phyloP scores from a whole-genome alignment of 371 early-diverging fungal species.

The Mortierella sp. region DNA sequence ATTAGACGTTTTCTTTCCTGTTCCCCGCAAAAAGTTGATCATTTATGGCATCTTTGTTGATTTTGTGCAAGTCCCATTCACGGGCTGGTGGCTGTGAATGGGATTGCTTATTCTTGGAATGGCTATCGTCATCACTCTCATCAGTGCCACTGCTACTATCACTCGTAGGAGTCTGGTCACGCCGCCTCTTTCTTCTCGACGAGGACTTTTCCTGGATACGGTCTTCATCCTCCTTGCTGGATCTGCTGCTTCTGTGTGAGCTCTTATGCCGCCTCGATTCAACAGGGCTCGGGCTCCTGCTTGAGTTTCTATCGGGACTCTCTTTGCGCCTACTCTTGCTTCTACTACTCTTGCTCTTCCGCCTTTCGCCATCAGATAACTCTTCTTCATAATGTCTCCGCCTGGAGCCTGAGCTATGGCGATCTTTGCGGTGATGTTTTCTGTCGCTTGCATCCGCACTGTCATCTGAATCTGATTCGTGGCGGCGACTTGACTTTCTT shows the following conservation, averaged over 20 bases:
- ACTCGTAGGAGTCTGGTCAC: not conserved
- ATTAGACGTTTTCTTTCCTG: not conserved
- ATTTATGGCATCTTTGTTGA: slow-evolving; percentile 29
- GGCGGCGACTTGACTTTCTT: slow-evolving; percentile 8
- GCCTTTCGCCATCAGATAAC: slow-evolving; percentile 6
- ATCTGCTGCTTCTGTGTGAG: slow-evolving; percentile 6
- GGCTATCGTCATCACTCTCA: not conserved
- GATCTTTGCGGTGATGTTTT: not conserved
- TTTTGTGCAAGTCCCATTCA: slow-evolving; percentile 51
- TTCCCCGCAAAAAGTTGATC: slow-evolving; percentile 11
- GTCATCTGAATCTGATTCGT: slow-evolving; percentile 15
- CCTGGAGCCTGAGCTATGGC: slow-evolving; percentile 10
- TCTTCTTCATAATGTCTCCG: slow-evolving; percentile 4
- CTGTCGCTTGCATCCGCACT: not conserved
- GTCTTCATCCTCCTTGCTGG: not conserved
- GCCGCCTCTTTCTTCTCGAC: not conserved
- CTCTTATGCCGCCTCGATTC: slow-evolving; percentile 9
- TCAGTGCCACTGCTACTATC: not conserved
- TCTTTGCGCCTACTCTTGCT: not conserved
- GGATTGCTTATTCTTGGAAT: slow-evolving; percentile 1
- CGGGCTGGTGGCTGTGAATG: slow-evolving; percentile 14
- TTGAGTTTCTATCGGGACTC: slow-evolving; percentile 1
- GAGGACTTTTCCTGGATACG: not conserved
- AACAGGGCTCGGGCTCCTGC: slow-evolving; percentile 15
- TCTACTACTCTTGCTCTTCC: not conserved